Percentiles rank a stretch among this genome's conserved stretches.
phyloP scores from a whole-genome alignment of 2,329 filamentous ascomycete genomes.

The Lojkania enalia region DNA sequence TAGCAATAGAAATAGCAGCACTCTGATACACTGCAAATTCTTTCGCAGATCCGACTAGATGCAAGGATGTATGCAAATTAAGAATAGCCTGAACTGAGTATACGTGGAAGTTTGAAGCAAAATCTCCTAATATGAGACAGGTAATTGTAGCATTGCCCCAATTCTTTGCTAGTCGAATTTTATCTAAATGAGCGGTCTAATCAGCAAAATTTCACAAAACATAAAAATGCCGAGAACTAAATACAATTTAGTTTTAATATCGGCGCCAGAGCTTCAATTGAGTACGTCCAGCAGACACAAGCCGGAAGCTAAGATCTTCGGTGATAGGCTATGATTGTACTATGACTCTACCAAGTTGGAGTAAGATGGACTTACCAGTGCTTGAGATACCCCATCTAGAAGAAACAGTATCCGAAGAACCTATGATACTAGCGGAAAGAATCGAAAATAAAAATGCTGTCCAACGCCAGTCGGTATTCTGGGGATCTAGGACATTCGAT shows the following conservation, averaged over 20 bases:
- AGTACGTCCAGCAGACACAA: too few relatives aligned
- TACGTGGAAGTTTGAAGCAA: constrained; percentile 46
- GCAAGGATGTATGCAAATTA: constrained; percentile 54
- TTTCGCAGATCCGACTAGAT: constrained; percentile 54
- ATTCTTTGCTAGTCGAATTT: constrained; percentile 46
- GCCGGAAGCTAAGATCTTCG: too few relatives aligned
- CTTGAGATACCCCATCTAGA: constrained; percentile 52
- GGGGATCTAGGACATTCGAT: constrained; percentile 45
- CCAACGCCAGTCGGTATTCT: constrained; percentile 43
- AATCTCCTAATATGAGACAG: constrained; percentile 53
- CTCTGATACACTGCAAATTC: constrained; percentile 52
- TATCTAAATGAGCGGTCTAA: constrained; percentile 46
- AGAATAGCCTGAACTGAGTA: constrained; percentile 51
- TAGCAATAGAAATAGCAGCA: constrained; percentile 52
- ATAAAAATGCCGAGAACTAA: too few relatives aligned
- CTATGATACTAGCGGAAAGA: constrained; percentile 49
- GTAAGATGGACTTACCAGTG: too few relatives aligned
- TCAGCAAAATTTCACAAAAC: too few relatives aligned
- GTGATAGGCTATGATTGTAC: too few relatives aligned
- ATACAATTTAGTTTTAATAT: too few relatives aligned
- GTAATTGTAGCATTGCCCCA: constrained; percentile 53
- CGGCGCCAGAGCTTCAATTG: too few relatives aligned
- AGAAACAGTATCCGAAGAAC: constrained; percentile 42
- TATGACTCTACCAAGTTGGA: too few relatives aligned
- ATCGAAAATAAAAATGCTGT: constrained; percentile 51